Base-by-base conservation (phyloP, 208 protist species). In the Giardia duodenalis region DNA sequence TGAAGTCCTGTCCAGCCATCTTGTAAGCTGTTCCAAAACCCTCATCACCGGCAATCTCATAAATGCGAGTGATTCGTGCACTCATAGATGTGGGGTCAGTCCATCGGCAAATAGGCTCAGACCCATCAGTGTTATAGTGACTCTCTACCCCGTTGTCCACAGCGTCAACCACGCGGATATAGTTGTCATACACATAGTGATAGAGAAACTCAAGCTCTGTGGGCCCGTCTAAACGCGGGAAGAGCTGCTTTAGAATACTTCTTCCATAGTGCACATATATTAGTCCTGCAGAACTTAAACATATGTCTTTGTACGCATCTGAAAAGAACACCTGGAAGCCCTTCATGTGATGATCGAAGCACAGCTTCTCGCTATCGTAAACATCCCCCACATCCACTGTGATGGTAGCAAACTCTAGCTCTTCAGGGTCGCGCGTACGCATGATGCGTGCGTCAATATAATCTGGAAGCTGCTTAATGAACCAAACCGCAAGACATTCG, bases 121-220 rank as follows among this genome's bases (percentile, higher is more conserved):
- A 30, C 19, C 57, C 57, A 39, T 10, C 30, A 30, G 57, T 10
- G 57, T 39, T 30, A 76, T 39, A 10, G 19, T 39, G 30, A 39
- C 19, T 10, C 30, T 30, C 57, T 10, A 10, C 19, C 57, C 57
- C 57, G 30, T 76, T 76, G 30, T 76, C 57, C 19, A 76, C 30
- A 76, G 57, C 57, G 57, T 76, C 57, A 30, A 76, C 57, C 19
- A 76, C 57, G 57, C 57, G 57, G 57, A 76, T 76, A 76, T 76
- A 76, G 30, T 76, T 39, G 10, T 76, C 19, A 76, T 76, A 76
- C 19, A 76, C 30, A 30, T 76, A 76, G 30, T 76, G 57, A 76
- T 76, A 76, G 57, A 76, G 57, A 10, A 10, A 76, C 57, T 76
- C 57, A 76, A 76, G 30, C 19, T 76, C 57, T 30, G 19, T 10